Percentiles rank a stretch among this genome's conserved stretches.
Evolutionary conservation across 768 basidiomycete genomes (phyloP).

Genomic region (Pleurotus giganteus): DNA sequence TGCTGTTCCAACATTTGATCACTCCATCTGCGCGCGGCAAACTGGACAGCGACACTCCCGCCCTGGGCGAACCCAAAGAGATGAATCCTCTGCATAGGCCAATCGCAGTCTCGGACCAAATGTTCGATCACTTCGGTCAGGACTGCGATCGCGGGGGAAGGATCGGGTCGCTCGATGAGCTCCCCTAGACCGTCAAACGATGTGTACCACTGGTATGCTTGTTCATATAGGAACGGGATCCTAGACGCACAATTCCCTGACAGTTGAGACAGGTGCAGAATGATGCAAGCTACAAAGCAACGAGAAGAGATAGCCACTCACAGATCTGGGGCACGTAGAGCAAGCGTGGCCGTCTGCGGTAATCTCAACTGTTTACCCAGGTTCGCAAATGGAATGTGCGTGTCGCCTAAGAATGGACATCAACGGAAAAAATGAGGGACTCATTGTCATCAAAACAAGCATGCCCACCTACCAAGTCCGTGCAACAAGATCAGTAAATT

Average conservation of each 20-base stretch:
- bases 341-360: conserved; percentile 88
- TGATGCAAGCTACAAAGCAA: conserved; percentile 1
- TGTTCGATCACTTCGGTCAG: conserved; percentile 52
- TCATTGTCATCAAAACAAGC: not conserved
- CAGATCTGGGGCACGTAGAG: conserved; percentile 77
- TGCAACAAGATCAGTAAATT: conserved; percentile 84
- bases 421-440: not conserved
- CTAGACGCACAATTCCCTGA: conserved; percentile 36
- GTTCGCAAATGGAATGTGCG: conserved; percentile 69
- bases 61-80: conserved; percentile 90
- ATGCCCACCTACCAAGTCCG: conserved; percentile 63
- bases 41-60: conserved; percentile 73
- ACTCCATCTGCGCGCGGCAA: conserved; percentile 58
- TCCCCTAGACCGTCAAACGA: conserved; percentile 83
- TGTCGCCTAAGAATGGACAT: conserved; percentile 62
- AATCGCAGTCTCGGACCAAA: conserved; percentile 57
- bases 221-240: conserved; percentile 73
- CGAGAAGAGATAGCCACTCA: conserved; percentile 30
- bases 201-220: conserved; percentile 83
- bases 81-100: conserved; percentile 73
- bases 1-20: conserved; percentile 22
- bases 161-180: conserved; percentile 66
- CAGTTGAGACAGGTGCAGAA: conserved; percentile 6
- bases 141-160: conserved; percentile 60
- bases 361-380: conserved; percentile 73